Conservation (phyloP, 2,329 filamentous ascomycete species). For the Blastomyces gilchristii region DNA sequence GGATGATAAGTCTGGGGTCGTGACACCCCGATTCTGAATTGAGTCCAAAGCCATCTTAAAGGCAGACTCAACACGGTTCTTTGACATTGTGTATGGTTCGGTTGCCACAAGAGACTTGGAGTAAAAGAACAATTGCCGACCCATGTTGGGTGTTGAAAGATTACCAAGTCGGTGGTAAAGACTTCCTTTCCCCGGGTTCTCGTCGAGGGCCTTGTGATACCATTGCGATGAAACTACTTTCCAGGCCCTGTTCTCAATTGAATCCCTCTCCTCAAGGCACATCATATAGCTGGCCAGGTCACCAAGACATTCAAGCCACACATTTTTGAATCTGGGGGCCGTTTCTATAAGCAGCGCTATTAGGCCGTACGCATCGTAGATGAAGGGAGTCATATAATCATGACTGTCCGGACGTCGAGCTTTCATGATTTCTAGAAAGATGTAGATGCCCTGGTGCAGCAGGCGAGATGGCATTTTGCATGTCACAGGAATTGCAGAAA, state of each 20-base stretch:
- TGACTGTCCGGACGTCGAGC: neutral
- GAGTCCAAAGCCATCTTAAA: slow-evolving; percentile 42
- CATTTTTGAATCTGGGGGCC: neutral
- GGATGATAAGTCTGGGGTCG: slow-evolving; percentile 29
- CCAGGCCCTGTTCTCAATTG: neutral
- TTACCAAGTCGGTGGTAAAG: neutral
- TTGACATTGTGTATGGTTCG: slow-evolving; percentile 46
- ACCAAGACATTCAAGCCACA: neutral
- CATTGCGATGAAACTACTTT: neutral
- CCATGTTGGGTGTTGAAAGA: slow-evolving; percentile 34
- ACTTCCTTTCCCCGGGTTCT: neutral
- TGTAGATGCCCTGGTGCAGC: neutral
- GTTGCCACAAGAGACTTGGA: slow-evolving; percentile 47
- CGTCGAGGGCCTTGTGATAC: neutral
- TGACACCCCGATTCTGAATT: slow-evolving; percentile 4
- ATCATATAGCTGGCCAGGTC: neutral
- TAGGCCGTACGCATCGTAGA: neutral
- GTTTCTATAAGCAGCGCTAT: neutral
- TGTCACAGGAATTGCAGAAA: neutral
- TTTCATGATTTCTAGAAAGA: neutral
- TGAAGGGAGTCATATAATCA: neutral
- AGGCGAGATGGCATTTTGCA: neutral
- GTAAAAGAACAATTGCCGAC: slow-evolving; percentile 44
- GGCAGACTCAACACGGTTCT: slow-evolving; percentile 47
- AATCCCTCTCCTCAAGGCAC: slow-evolving; percentile 52